Evolutionary conservation across 129 eudicot genomes (phyloP).

Genomic region (Heracleum sosnowskyi): DNA sequence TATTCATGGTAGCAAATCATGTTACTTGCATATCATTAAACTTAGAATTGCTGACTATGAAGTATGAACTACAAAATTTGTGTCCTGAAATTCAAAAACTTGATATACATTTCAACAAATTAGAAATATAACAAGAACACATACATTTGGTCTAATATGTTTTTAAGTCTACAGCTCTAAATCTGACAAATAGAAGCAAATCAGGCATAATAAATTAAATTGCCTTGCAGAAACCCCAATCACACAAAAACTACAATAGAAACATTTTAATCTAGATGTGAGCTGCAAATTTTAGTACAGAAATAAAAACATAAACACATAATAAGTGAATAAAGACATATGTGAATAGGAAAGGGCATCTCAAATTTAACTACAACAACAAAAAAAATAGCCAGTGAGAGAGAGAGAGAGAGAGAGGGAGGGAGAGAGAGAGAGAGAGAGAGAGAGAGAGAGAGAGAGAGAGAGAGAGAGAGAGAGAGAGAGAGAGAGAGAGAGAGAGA

Average conservation of each 20-base stretch:
- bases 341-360: neutral
- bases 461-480: neutral
- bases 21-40: neutral
- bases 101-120: neutral
- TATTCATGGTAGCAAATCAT: neutral
- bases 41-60: neutral
- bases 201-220: neutral
- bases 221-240: neutral
- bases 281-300: neutral
- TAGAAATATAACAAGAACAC: neutral
- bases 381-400: neutral
- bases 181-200: neutral
- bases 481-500: neutral
- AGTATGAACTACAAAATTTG: neutral
- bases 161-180: neutral
- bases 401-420: neutral
- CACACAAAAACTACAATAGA: neutral
- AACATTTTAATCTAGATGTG: neutral
- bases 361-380: neutral
- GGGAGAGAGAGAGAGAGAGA: too few relatives aligned
- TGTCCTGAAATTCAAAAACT: neutral
- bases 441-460: neutral
- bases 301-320: neutral
- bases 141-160: neutral
- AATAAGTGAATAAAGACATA: neutral